Evolutionary conservation across 2,329 filamentous ascomycete genomes (phyloP).

Genomic region (Fusarium newnesense): DNA sequence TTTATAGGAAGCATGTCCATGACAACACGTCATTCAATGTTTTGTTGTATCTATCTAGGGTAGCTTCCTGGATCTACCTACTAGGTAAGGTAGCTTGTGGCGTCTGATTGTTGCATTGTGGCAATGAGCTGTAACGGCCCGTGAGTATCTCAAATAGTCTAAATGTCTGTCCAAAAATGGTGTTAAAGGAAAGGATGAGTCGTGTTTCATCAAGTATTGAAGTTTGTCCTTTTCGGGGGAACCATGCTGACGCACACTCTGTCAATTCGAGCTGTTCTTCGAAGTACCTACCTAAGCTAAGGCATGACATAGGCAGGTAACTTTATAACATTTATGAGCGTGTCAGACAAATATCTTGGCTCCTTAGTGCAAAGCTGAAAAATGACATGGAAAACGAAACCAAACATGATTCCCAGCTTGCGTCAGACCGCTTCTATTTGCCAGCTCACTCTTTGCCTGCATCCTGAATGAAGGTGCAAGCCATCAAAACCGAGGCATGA

Average conservation of each 20-base stretch:
- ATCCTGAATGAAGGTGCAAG: neutral
- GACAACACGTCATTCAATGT: neutral
- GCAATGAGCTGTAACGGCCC: constrained; percentile 6
- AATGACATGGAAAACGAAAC: neutral
- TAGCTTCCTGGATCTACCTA: constrained; percentile 2
- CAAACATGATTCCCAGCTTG: neutral
- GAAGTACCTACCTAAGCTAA: neutral
- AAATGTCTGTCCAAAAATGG: neutral
- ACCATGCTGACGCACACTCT: neutral
- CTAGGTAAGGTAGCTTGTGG: neutral
- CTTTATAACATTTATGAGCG: neutral
- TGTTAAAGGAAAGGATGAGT: neutral
- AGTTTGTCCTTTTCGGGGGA: neutral
- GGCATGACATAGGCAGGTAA: too few species aligned
- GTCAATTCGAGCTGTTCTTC: neutral
- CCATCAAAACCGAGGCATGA: constrained; percentile 16
- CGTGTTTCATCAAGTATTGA: neutral
- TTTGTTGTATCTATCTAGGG: neutral
- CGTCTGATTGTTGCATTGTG: constrained; percentile 15
- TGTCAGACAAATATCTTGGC: neutral
- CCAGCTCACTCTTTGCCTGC: neutral
- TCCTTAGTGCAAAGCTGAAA: neutral
- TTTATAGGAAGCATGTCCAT: neutral
- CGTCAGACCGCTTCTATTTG: constrained; percentile 7
- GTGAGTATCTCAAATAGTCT: neutral